Evolutionary conservation across 768 basidiomycete genomes (phyloP), one percentile per base, ranked within the genome.

Genomic region (Hortiboletus campestris): DNA sequence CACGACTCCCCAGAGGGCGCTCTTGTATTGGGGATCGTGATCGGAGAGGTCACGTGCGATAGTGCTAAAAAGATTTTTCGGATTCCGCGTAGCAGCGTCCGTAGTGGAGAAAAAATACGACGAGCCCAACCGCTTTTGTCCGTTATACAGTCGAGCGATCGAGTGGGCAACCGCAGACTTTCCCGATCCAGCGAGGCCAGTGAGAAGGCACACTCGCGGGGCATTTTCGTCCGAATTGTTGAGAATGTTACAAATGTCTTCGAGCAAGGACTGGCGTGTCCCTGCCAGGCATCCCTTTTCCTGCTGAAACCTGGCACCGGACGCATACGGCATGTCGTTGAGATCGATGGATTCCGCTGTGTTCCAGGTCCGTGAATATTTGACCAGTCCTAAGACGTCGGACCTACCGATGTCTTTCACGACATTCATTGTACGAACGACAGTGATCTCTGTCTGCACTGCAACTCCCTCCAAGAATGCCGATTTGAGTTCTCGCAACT

Each of bases 21-120:
- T 12, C 12, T 32, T 32, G 32, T 12, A 32, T 32, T 32, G 12
- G 0, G 32, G 12, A 32, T 70, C 57, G 32, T 65, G 61, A 13
- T 62, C 60, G 35, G 65, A 65, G 22, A 70, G 54, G 29, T 68
- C 63, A 17, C 58, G 56, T 9, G 65, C 67, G 13, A 71, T 65
- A 0, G 66, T 71, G 35, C 59, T 64, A 57, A 69, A 67, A 2
- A 69, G 17, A 49, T 61, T 52, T 46, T 31, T 34, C 28, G 58
- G 47, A 29, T 63, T 49, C 7, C 56, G 55, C 29, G 31, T 52
- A 16, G 46, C 46, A n/a, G 43, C 19, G n/a, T 22, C 40, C 14
- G 35, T 36, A 8, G 25, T 49, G n/a, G 56, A 32, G 49, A 69
- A 64, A 34, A 57, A 71, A 16, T 32, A 49, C 7, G 39, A 49